phyloP scores from a whole-genome alignment of 2,329 filamentous ascomycete species.

The Verticillium tricorpus region DNA sequence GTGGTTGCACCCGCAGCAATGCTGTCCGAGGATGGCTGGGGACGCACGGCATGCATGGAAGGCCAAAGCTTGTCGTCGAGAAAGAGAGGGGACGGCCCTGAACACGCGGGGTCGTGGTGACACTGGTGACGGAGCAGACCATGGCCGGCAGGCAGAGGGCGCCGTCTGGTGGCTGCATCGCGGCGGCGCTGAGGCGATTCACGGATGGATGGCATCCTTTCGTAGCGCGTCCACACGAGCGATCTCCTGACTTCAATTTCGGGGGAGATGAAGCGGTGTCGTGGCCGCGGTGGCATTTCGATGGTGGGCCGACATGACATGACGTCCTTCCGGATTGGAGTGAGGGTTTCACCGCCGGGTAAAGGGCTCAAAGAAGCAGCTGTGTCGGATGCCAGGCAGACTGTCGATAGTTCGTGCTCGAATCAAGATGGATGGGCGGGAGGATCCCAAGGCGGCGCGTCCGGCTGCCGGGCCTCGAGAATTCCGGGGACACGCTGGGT shows the following conservation, averaged over 20 bases:
- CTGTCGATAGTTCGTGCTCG: neutral
- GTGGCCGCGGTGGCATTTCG: neutral
- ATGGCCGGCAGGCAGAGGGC: neutral
- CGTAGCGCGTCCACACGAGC: neutral
- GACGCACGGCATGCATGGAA: neutral
- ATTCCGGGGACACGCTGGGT: neutral
- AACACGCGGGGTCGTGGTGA: neutral
- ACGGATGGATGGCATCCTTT: neutral
- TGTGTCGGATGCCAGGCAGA: neutral
- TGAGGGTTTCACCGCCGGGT: neutral
- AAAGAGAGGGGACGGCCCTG: neutral
- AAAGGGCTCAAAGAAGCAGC: neutral
- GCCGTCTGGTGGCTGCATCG: neutral
- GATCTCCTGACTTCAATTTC: neutral
- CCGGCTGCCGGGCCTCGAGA: neutral
- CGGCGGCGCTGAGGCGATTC: neutral
- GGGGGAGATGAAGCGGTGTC: neutral
- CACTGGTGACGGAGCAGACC: neutral
- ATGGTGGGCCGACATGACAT: neutral
- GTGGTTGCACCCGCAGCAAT: neutral
- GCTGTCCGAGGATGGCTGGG: neutral
- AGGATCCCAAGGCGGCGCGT: neutral
- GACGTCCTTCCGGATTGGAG: neutral
- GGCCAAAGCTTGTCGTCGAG: neutral
- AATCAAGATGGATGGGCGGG: neutral